phyloP scores from a whole-genome alignment of 2,329 filamentous ascomycete species.

The Cercospora zeae-maydis region DNA sequence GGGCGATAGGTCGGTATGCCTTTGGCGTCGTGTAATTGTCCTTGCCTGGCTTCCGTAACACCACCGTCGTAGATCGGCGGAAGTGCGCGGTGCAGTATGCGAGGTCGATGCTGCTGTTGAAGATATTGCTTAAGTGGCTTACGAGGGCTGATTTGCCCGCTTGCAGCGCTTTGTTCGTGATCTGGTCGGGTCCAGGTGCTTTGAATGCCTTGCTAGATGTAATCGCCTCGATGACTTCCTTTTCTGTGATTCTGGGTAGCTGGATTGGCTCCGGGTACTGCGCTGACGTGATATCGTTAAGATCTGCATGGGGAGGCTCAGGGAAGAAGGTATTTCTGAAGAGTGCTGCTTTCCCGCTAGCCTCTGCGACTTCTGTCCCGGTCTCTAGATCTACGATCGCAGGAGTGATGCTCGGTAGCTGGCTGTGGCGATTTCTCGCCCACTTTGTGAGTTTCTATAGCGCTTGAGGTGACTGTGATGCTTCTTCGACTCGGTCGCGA shows the following conservation, averaged over 20 bases:
- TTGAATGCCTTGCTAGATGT: not conserved
- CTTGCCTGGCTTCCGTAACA: not conserved
- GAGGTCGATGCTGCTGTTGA: not conserved
- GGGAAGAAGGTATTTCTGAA: not conserved
- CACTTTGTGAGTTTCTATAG: slow-evolving; percentile 3
- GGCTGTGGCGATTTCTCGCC: not conserved
- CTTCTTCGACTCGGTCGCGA: not conserved
- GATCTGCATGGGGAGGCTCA: not conserved
- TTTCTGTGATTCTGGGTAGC: not conserved
- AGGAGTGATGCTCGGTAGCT: not conserved
- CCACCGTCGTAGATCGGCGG: not conserved
- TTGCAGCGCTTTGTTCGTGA: not conserved
- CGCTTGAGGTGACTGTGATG: not conserved
- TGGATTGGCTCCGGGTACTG: not conserved
- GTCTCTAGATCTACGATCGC: not conserved
- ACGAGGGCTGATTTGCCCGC: not conserved
- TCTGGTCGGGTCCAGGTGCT: not conserved
- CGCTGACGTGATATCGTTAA: not conserved
- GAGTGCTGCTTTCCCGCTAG: not conserved
- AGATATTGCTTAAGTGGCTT: not conserved
- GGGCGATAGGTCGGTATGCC: not conserved
- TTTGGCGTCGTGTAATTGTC: not conserved
- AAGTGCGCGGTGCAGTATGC: not conserved
- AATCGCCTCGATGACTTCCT: not conserved
- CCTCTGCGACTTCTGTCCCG: not conserved